Percentiles rank a stretch among this genome's conserved stretches.
These are phyloP conservation scores for Thelonectria discophora DNA, from an alignment of 2,329 filamentous ascomycete genomes.

Conservation along the genomic window DNA sequence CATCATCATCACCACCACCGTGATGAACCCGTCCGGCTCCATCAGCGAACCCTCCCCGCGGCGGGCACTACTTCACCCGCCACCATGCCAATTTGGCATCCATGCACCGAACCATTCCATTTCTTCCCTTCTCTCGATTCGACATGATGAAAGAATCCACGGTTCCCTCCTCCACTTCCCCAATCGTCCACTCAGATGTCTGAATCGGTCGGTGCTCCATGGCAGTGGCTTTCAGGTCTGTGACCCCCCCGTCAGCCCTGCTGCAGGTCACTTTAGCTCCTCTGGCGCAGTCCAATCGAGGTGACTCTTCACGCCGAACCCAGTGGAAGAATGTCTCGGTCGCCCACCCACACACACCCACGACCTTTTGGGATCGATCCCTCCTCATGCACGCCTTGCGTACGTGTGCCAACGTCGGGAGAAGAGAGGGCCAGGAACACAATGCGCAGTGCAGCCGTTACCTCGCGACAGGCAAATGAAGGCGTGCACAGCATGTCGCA, in stretches of 20 bases:
- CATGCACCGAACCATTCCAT: conserved; percentile 21
- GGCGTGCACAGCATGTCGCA: too few relatives aligned
- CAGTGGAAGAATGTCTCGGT: conserved; percentile 33
- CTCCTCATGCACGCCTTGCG: conserved; percentile 2
- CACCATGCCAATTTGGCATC: conserved; percentile 9
- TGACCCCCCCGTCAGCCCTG: conserved; percentile 40
- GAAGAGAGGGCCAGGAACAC: conserved; percentile 3
- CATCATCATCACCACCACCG: too few relatives aligned
- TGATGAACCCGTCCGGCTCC: conserved; percentile 11
- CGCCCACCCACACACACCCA: conserved; percentile 7
- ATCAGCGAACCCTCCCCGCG: conserved; percentile 13
- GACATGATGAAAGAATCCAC: conserved; percentile 13
- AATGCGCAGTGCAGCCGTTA: background rate
- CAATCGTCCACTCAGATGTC: conserved; percentile 10
- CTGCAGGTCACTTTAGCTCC: conserved; percentile 40
- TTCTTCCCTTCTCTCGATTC: conserved; percentile 6
- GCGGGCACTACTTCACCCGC: conserved; percentile 12
- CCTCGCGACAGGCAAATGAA: conserved; percentile 11
- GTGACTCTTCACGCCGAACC: conserved; percentile 43
- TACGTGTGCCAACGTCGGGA: background rate
- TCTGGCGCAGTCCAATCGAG: conserved; percentile 35
- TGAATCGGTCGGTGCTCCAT: conserved; percentile 8
- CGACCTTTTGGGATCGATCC: background rate
- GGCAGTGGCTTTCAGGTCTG: conserved; percentile 22
- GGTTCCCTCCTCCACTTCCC: conserved; percentile 22